Evolutionary conservation across 2,329 filamentous ascomycete species (phyloP).

Genomic region (Fusarium pseudograminearum): DNA sequence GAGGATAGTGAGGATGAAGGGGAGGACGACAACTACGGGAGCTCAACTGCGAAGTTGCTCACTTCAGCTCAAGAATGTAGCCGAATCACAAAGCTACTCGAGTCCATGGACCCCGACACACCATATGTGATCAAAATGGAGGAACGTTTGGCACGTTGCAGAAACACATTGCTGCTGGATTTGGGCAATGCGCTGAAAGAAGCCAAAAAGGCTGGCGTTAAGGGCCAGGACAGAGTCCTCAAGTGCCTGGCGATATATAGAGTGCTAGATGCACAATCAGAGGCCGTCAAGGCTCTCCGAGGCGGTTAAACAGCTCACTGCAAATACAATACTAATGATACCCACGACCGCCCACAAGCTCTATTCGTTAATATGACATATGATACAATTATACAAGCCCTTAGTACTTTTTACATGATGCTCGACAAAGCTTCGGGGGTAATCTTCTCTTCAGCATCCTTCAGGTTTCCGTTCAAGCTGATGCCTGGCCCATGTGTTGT

Average conservation of each 20-base stretch:
- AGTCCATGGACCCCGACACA: conserved; percentile 59
- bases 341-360: conserved; percentile 39
- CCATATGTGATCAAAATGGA: conserved; percentile 65
- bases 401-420: conserved; percentile 61
- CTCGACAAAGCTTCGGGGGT: conserved; percentile 64
- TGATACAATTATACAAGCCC: conserved; percentile 54
- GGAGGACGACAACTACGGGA: conserved; percentile 56
- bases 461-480: conserved; percentile 85
- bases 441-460: conserved; percentile 68
- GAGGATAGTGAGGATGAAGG: conserved; percentile 58
- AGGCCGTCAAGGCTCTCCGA: conserved; percentile 63
- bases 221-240: conserved; percentile 61
- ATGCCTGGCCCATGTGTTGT: conserved; percentile 89
- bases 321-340: conserved; percentile 47
- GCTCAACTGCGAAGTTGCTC: conserved; percentile 61
- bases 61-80: conserved; percentile 61
- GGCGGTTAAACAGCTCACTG: conserved; percentile 51
- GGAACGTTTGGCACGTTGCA: conserved; percentile 64
- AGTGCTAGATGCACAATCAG: conserved; percentile 63
- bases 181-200: conserved; percentile 63
- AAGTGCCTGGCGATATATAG: conserved; percentile 66
- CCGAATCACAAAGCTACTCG: conserved; percentile 57
- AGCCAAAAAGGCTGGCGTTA: conserved; percentile 57
- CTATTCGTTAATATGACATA: conserved; percentile 51
- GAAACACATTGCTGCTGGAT: conserved; percentile 69